Evolutionary conservation across 495 filamentous ascomycete genomes (phyloP).

Genomic region (Podospora pseudoanserina): DNA sequence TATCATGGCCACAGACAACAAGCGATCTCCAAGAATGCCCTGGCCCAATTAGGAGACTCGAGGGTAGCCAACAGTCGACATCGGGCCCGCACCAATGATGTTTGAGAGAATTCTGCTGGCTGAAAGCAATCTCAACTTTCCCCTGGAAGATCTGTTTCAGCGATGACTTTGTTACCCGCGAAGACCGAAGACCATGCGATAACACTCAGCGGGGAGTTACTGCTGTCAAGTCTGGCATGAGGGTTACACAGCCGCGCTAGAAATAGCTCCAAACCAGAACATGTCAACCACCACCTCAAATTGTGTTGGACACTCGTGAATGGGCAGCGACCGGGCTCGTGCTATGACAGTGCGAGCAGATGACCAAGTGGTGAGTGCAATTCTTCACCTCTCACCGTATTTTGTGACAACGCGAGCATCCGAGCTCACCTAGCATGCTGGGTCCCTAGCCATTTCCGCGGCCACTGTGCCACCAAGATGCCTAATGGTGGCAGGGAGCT

Average conservation of each 20-base stretch:
- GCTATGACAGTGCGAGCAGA: background rate
- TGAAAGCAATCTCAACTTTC: constrained; percentile 17
- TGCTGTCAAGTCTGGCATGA: constrained; percentile 1
- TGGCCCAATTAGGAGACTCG: constrained; percentile 13
- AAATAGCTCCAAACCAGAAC: constrained; percentile 14
- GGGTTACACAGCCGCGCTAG: constrained; percentile 24
- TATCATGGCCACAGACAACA: background rate
- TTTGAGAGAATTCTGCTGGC: constrained; percentile 33
- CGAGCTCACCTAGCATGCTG: background rate
- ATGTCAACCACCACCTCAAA: background rate
- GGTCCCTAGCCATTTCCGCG: background rate
- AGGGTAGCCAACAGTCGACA: constrained; percentile 9
- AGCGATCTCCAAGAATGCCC: constrained; percentile 2
- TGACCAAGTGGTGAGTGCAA: background rate
- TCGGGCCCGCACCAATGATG: constrained; percentile 22
- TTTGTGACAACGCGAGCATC: background rate
- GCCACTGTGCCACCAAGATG: background rate
- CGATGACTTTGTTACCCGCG: background rate
- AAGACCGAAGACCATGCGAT: background rate
- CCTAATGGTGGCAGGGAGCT: background rate
- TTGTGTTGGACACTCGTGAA: background rate
- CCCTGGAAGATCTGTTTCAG: constrained; percentile 9
- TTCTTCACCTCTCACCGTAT: background rate
- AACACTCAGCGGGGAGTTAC: background rate
- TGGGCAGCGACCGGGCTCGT: background rate